These are phyloP conservation scores for Boletus tomentosulus DNA, from an alignment of 768 basidiomycete genomes.

Conservation along the genomic window DNA sequence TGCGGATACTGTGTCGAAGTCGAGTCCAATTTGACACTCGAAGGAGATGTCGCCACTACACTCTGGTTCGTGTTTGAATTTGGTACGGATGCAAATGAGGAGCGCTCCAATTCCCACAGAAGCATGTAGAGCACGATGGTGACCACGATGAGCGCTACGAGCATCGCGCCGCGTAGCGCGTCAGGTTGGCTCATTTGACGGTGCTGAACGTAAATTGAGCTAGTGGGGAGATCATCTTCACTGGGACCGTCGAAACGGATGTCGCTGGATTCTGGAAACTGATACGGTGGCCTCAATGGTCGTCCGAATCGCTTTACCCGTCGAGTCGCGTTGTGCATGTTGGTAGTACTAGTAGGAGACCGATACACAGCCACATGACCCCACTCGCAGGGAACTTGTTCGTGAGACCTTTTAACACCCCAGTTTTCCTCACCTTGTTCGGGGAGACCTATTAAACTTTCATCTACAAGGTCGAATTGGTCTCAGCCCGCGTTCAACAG, in stretches of 20 bases:
- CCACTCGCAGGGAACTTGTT: too few species aligned
- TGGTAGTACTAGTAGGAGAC: too few species aligned
- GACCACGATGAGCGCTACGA: conserved; percentile 16
- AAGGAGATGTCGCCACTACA: too few species aligned
- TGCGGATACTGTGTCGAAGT: neutral
- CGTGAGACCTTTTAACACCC: too few species aligned
- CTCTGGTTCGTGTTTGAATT: neutral
- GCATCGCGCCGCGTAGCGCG: conserved; percentile 10
- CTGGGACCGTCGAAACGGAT: neutral
- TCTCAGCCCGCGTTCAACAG: too few species aligned
- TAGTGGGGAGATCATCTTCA: neutral
- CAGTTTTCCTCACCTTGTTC: too few species aligned
- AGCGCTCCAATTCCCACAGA: conserved; percentile 15
- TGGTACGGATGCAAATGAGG: conserved; percentile 3
- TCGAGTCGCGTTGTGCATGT: conserved; percentile 18
- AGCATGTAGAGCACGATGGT: conserved; percentile 22
- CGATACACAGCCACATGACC: neutral
- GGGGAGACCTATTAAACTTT: too few species aligned
- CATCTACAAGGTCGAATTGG: too few species aligned
- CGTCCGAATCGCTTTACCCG: conserved; percentile 12
- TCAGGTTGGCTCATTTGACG: conserved; percentile 2
- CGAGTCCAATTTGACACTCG: neutral
- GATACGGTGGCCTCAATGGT: neutral
- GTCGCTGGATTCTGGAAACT: neutral
- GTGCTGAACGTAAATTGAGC: conserved; percentile 3